Base-by-base conservation (phyloP, 2,329 filamentous ascomycete genomes). In the Penicillium occitanis region DNA sequence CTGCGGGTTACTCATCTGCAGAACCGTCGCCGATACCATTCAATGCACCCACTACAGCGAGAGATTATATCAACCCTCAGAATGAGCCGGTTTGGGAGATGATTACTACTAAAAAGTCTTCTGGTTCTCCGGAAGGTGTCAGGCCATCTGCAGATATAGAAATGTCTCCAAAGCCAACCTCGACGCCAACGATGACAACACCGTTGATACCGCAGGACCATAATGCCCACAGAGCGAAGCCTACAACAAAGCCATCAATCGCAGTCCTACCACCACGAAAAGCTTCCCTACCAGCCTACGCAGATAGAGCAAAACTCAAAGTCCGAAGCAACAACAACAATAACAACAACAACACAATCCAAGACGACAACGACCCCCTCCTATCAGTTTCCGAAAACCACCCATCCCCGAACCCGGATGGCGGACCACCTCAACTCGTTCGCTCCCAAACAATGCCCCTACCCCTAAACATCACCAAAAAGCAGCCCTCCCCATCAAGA, bases 71-170 rank as follows among this genome's bases (percentile, higher is more conserved):
- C 28, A 67, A 71, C 42, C 65, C 64, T 35, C 59, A 64, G 28
- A 51, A n/a, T 13, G 70, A 73, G 30, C 73, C 73, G 0, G 65
- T 63, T 35, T 73, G 71, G 71, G 71, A 73, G 33, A 72, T 71
- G 42, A 51, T 71, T 35, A 71, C 63, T 46, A 71, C 61, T 35
- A 69, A 68, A 59, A 14, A 19, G 10, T 10, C n/a, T 10, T 60
- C 42, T 35, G 44, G 30, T 14, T 48, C 62, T 44, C 51, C 28
- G 8, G 40, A 60, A 6, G 40, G n/a, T 13, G 14, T 13, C 4
- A 5, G 14, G 5, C 17, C 22, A 0, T 40, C 57, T 42, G 1
- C 28, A 13, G 40, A 46, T 19, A 11, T 10, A 5, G 44, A 64
- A 35, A 25, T 30, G 66, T 13, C 51, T 59, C 14, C 17, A 10